Evolutionary conservation across 192 early-diverging fungal genomes (phyloP), one percentile per base, ranked within the genome.

Genomic region (Coemansia furcata): DNA sequence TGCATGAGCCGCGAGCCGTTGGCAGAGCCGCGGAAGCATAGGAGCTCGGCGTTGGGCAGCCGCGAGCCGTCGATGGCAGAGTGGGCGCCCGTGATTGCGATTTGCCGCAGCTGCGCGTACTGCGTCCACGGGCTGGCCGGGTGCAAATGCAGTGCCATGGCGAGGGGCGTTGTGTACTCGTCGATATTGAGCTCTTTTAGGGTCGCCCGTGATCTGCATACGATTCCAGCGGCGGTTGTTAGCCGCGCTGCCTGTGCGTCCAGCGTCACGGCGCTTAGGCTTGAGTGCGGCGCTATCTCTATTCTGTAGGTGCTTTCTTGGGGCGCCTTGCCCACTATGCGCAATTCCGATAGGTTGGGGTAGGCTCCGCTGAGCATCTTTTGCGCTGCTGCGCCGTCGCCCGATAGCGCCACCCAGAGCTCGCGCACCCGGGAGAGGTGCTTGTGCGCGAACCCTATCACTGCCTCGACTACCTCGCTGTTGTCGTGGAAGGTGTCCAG

Each of bases 21-120:
- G n/a, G n/a, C n/a, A n/a, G n/a, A n/a, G n/a, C 71, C 68, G 52
- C 68, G 63, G 50, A 67, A 77, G 19, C 68, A 71, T 3, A 77
- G 66, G 60, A 63, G 35, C 35, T 58, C 23, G 5, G 71, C 50
- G 1, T 26, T 37, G 0, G 74, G 74, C 63, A 77, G 26, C 12
- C 30, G 12, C 14, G 4, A 7, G 11, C 65, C 74, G 15, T 71
- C 69, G 4, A 71, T n/a, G 12, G 46, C 12, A 6, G 11, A 62
- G 2, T 52, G 29, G 4, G 23, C 5, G 59, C 49, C 57, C 4
- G 74, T 67, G 15, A 77, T 59, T 1, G 74, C 68, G n/a, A 77
- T 64, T 10, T 69, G 65, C 57, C 42, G 65, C 21, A 77, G 30
- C 1, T 7, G 21, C 26, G 74, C 52, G 23, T 63, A 77, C 21